These are phyloP conservation scores for Agaricus sinodeliciosus DNA, from an alignment of 768 basidiomycete genomes.

Conservation along the genomic window DNA sequence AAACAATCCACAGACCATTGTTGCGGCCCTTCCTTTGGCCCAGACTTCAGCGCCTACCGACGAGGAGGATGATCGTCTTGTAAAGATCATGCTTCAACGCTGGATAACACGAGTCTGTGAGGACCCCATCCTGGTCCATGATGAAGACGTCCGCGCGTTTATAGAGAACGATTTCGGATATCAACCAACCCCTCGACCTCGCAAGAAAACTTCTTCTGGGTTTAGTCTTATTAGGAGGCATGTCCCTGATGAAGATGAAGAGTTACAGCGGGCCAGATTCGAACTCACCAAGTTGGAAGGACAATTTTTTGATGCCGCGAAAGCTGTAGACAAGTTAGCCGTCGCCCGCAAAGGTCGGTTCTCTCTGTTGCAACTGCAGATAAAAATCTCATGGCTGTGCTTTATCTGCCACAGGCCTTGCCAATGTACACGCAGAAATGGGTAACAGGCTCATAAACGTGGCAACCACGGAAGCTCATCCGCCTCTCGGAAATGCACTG, in stretches of 20 bases:
- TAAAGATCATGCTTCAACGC: slow-evolving; percentile 89
- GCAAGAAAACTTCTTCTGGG: slow-evolving; percentile 65
- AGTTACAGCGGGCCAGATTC: slow-evolving; percentile 82
- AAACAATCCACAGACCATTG: slow-evolving; percentile 92
- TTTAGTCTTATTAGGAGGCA: slow-evolving; percentile 73
- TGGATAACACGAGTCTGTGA: slow-evolving; percentile 94
- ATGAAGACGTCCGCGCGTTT: slow-evolving; percentile 93
- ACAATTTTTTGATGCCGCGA: slow-evolving; percentile 89
- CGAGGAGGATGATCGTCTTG: slow-evolving; percentile 95
- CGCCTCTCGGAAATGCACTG: slow-evolving; percentile 75
- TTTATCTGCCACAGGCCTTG: slow-evolving; percentile 48
- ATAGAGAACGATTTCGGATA: slow-evolving; percentile 98
- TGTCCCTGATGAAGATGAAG: slow-evolving; percentile 93
- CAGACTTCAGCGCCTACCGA: slow-evolving; percentile 96
- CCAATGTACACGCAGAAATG: slow-evolving; percentile 77
- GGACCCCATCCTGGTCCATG: slow-evolving; percentile 79
- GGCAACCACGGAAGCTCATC: slow-evolving; percentile 84
- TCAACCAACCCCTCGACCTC: slow-evolving; percentile 73
- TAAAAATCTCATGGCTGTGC: neutral
- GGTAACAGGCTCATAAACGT: slow-evolving; percentile 90
- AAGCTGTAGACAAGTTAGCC: slow-evolving; percentile 83
- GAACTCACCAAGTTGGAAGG: slow-evolving; percentile 89
- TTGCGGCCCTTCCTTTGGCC: slow-evolving; percentile 92
- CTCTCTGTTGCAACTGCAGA: neutral
- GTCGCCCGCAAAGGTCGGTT: slow-evolving; percentile 67